Conservation (phyloP, 106 monocot genomes). For the Dendrobium huoshanense region DNA sequence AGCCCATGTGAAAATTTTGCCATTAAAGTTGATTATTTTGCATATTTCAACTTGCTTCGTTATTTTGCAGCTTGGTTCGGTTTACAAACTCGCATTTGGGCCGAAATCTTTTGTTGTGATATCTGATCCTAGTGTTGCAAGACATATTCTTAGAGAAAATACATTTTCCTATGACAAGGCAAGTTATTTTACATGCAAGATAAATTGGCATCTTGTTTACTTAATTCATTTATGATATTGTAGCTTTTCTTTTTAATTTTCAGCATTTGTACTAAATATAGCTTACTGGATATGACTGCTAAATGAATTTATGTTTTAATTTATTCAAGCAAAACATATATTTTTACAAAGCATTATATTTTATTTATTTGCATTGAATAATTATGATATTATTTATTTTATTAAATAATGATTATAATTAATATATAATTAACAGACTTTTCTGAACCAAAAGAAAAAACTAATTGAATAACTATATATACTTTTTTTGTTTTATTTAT, state of each 20-base stretch:
- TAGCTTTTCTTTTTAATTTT: not conserved
- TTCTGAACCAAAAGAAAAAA: too few relatives aligned
- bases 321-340: not conserved
- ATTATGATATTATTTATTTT: too few relatives aligned
- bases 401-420: too few relatives aligned
- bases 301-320: conserved; percentile 4
- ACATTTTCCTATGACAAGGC: conserved; percentile 99
- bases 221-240: not conserved
- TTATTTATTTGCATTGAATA: too few relatives aligned
- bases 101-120: conserved; percentile 96
- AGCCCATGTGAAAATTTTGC: not conserved
- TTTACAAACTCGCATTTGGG: conserved; percentile 97
- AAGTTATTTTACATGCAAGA: conserved; percentile 5
- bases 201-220: not conserved
- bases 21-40: not conserved
- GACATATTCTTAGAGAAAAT: conserved; percentile 91
- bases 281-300: not conserved
- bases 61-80: conserved; percentile 83
- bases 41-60: not conserved
- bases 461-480: too few relatives aligned
- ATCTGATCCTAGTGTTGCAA: conserved; percentile 91
- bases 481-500: too few relatives aligned
- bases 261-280: not conserved
- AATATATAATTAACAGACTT: too few relatives aligned
- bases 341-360: too few relatives aligned